Percentiles rank a stretch among this genome's conserved stretches.
phyloP scores from a whole-genome alignment of 306 rosid genomes.

The Vicia villosa region DNA sequence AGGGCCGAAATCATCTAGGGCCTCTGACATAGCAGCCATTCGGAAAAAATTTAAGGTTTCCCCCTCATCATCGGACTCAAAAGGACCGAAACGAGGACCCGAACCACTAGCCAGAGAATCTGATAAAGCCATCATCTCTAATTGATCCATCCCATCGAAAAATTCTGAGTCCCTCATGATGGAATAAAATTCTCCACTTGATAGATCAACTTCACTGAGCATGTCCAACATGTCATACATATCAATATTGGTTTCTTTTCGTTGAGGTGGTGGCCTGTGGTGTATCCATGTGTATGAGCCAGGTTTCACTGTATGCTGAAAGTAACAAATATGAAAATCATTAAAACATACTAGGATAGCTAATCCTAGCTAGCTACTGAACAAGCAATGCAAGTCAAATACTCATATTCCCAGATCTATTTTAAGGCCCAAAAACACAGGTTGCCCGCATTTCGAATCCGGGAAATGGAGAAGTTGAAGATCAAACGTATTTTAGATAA shows the following conservation, averaged over 20 bases:
- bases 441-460: background rate
- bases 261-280: constrained; percentile 44
- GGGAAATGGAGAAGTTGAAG: no score
- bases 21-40: constrained; percentile 42
- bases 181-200: constrained; percentile 37
- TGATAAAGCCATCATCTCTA: constrained; percentile 40
- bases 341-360: background rate
- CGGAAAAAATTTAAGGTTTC: constrained; percentile 11
- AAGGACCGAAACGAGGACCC: constrained; percentile 36
- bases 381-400: background rate
- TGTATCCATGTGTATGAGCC: constrained; percentile 50
- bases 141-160: constrained; percentile 41
- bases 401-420: background rate
- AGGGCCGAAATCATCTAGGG: constrained; percentile 23
- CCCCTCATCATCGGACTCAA: constrained; percentile 42
- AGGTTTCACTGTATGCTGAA: constrained; percentile 53
- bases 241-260: constrained; percentile 18
- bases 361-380: background rate
- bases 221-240: constrained; percentile 43
- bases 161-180: constrained; percentile 34
- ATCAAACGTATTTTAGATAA: no score
- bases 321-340: constrained; percentile 29
- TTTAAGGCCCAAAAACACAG: background rate
- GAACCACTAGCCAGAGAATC: constrained; percentile 37
- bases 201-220: constrained; percentile 41